Evolutionary conservation across 208 protist species (phyloP), one percentile per base, ranked within the genome.

Genomic region (Crithidia acanthocephali): DNA sequence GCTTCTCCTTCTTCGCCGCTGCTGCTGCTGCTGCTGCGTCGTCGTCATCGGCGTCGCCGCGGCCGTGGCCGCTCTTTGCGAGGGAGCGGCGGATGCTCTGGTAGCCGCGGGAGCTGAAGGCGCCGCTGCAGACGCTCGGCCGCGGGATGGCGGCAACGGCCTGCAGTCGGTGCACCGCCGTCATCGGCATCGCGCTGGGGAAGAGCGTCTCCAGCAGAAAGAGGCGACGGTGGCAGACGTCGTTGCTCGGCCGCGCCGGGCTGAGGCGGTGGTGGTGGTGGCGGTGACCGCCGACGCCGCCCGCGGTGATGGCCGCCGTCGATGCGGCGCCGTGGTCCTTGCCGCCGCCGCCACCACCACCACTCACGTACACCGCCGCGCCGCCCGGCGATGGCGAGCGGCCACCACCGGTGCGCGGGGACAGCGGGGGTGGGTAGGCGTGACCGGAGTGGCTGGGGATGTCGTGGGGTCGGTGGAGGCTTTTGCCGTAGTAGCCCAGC

Each of bases 171-270:
- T 23, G 69, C 57, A 56, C 57, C 47, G 58, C 35, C 37, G 57
- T 53, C 33, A 57, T 2, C 32, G 72, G 72, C 40, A 45, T 68
- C 56, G 65, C 68, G 50, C 64, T 77, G 27, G 72, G 72, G 59
- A 72, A 72, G 58, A 77, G 63, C 13, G 65, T 72, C 58, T 72
- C 65, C 0, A 77, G 72, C 45, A 77, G 50, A 50, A 77, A 77
- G 8, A 77, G 65, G 22, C 72, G 72, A 32, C 72, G 72, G 64
- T 72, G 64, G 35, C 72, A 77, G 32, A 77, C 63, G 22, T 68
- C 72, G n/a, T n/a, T 42, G 65, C 57, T 65, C 0, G 64, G 72
- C 0, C 48, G 64, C 25, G 61, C 28, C 48, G 40, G 2, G 57
- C 28, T 6, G 58, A 7, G 28, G 48, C 33, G 61, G 48, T 57